phyloP scores from a whole-genome alignment of 768 basidiomycete species.

The Leucosporidium scottii region DNA sequence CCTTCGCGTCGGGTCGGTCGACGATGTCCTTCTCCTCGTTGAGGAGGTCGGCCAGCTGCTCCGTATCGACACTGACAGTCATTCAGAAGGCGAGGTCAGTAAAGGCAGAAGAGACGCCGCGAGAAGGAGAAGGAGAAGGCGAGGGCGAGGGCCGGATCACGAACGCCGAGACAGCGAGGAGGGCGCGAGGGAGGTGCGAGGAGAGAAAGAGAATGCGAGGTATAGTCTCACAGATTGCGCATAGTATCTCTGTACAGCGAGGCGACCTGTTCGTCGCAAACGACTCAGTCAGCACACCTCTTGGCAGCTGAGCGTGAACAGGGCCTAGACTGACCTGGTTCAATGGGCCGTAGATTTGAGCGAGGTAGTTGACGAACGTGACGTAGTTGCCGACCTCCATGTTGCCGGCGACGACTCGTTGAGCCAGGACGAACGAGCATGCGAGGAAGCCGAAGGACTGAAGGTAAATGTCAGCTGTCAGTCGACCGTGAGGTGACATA shows the following conservation, averaged over 20 bases:
- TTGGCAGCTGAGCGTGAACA: no score
- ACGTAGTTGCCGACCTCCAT: constrained; percentile 38
- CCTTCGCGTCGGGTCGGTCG: constrained; percentile 66
- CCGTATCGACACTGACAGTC: constrained; percentile 51
- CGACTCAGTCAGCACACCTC: no score
- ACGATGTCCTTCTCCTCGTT: constrained; percentile 76
- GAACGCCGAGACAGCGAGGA: no score
- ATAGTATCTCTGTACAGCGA: constrained; percentile 14
- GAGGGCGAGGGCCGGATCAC: no score
- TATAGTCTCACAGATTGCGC: constrained; percentile 8
- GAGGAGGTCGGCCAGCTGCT: constrained; percentile 71
- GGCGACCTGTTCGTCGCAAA: constrained; percentile 12
- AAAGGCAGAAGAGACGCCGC: constrained; percentile 63
- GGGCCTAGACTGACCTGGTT: background rate
- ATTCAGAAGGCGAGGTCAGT: constrained; percentile 56
- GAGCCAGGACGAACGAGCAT: constrained; percentile 71
- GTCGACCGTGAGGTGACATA: background rate
- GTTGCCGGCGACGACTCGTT: constrained; percentile 55
- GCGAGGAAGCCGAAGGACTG: constrained; percentile 75
- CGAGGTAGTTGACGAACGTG: constrained; percentile 68
- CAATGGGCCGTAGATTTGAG: constrained; percentile 46
- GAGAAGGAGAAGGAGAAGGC: constrained; percentile 56
- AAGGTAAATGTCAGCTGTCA: constrained; percentile 71
- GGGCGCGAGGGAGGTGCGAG: no score
- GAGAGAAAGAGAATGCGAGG: background rate